phyloP scores from a whole-genome alignment of 768 basidiomycete genomes.

The Trametes villosa region DNA sequence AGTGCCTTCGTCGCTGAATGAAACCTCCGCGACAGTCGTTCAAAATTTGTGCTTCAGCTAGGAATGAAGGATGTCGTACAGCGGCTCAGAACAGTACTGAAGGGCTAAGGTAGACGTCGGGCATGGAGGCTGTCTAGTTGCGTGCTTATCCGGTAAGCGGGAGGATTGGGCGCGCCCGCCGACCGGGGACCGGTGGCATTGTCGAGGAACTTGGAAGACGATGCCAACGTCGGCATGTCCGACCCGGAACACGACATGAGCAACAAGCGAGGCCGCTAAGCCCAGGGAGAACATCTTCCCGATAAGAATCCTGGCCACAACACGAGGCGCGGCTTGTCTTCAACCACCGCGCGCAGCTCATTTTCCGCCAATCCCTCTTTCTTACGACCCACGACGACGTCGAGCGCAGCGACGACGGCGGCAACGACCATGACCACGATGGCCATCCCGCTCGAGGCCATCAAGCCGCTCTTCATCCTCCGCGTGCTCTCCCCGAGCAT shows the following conservation, averaged over 20 bases:
- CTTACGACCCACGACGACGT: conserved; percentile 33
- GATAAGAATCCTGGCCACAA: conserved; percentile 27
- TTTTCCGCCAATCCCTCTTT: conserved; percentile 30
- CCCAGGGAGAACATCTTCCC: conserved; percentile 16
- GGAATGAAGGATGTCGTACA: neutral
- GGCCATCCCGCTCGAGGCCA: conserved; percentile 25
- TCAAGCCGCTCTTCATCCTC: conserved; percentile 53
- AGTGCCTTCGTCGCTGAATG: neutral
- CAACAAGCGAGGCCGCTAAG: conserved; percentile 22
- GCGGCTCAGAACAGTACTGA: no score
- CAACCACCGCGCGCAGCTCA: conserved; percentile 15
- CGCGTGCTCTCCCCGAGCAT: conserved; percentile 71
- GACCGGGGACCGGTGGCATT: neutral
- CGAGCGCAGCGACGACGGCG: conserved; percentile 41
- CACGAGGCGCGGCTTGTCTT: conserved; percentile 24
- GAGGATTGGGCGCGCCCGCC: neutral
- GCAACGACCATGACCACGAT: conserved; percentile 27
- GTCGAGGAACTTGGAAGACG: neutral
- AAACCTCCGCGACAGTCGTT: neutral
- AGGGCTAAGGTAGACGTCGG: no score
- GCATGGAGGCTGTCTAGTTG: no score
- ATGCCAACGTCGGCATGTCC: conserved; percentile 16
- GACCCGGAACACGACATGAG: conserved; percentile 13
- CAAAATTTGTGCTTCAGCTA: neutral
- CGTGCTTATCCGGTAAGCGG: conserved; percentile 8